phyloP scores from a whole-genome alignment of 225 moss, liverwort and hornwort genomes.

The Pseudoscleropodium purum region DNA sequence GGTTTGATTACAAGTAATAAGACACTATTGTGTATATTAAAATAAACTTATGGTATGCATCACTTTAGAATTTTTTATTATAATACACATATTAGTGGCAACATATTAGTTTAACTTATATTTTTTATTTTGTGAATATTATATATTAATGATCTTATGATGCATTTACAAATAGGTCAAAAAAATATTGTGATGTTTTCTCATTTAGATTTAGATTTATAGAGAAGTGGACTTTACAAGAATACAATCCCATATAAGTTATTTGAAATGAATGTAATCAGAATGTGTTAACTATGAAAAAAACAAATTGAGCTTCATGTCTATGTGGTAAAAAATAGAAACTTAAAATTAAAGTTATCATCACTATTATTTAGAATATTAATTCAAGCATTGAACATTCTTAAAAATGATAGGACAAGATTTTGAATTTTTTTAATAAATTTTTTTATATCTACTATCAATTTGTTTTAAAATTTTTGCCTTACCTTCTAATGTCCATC shows the following conservation, averaged over 20 bases:
- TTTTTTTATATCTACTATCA: rapidly evolving
- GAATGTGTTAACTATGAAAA: not conserved
- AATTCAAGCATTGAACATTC: not conserved
- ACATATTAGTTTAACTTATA: not conserved
- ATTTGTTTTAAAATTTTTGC: not conserved
- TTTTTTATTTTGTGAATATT: not conserved
- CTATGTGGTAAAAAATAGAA: not conserved
- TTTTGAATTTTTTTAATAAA: not conserved
- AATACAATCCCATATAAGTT: not conserved
- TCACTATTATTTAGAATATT: not conserved
- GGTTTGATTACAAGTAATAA: not conserved
- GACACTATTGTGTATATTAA: not conserved
- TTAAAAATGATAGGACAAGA: rapidly evolving
- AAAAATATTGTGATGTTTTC: not conserved
- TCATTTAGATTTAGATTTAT: not conserved
- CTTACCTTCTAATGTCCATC: not conserved
- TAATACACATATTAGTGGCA: not conserved
- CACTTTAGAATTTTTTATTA: not conserved
- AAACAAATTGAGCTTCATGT: not conserved
- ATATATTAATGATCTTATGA: not conserved
- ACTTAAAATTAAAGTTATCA: not conserved
- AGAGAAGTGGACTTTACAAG: rapidly evolving
- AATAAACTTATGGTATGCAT: too few relatives aligned
- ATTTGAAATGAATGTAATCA: not conserved
- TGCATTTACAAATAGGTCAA: not conserved